phyloP scores from a whole-genome alignment of 805 yeast species.

The Isabelozyma rhagii region DNA sequence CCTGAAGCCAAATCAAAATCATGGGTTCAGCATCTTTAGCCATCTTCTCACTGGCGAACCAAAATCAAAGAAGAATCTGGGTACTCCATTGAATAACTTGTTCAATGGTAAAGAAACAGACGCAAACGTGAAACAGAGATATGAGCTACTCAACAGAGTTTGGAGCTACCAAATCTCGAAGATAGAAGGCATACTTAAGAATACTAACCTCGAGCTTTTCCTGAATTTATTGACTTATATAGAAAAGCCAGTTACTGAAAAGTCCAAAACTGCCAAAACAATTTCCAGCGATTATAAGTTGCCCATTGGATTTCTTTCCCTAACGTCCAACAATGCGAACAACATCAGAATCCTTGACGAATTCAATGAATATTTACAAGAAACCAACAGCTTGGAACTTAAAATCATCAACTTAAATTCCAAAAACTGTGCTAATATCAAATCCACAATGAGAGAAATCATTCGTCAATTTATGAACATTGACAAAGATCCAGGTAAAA shows the following conservation, averaged over 20 bases:
- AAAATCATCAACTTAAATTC: constrained; percentile 26
- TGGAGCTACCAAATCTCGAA: constrained; percentile 27
- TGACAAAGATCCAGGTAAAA: constrained; percentile 6
- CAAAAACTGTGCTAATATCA: constrained; percentile 30
- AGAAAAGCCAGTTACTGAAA: constrained; percentile 6
- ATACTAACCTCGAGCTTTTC: constrained; percentile 30
- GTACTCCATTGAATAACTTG: constrained; percentile 21
- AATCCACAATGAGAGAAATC: constrained; percentile 30
- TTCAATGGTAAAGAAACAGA: constrained; percentile 21
- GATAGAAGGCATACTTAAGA: constrained; percentile 26
- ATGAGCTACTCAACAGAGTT: constrained; percentile 16
- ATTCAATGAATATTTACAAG: constrained; percentile 17
- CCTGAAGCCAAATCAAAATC: neutral
- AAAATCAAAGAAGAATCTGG: neutral
- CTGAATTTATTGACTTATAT: constrained; percentile 22
- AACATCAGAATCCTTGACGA: constrained; percentile 37
- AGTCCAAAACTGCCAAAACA: neutral
- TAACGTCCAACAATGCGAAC: constrained; percentile 40
- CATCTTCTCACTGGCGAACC: constrained; percentile 1
- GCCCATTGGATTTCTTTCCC: constrained; percentile 30
- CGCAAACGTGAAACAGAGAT: constrained; percentile 19
- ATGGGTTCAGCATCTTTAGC: neutral
- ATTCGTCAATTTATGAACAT: constrained; percentile 26
- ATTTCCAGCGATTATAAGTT: constrained; percentile 12
- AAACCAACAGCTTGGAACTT: constrained; percentile 6